Evolutionary conservation across 306 rosid species (phyloP).

Genomic region (barrel medic (Medicago truncatula)): DNA sequence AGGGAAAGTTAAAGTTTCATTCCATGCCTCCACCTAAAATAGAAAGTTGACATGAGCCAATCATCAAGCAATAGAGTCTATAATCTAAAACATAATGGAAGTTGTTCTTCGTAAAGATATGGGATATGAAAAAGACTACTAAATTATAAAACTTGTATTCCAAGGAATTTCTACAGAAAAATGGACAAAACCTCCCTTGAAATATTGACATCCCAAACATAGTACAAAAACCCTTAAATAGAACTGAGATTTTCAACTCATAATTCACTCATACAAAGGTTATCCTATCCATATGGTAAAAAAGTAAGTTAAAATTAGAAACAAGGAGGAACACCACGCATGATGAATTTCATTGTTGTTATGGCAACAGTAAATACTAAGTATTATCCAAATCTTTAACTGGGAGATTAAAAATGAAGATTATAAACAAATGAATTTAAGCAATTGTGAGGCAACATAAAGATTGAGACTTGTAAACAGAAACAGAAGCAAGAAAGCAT

Average conservation of each 20-base stretch:
- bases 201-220: background rate
- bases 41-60: background rate
- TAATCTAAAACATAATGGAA: background rate
- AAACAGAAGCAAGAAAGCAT: background rate
- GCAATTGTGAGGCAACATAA: background rate
- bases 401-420: background rate
- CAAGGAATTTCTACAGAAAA: background rate
- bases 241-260: too few species aligned
- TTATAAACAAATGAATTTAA: background rate
- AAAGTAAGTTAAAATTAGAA: too few species aligned
- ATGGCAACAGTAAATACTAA: background rate
- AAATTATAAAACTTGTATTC: background rate
- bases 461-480: background rate
- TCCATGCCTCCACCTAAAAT: background rate
- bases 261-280: too few species aligned
- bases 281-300: too few species aligned
- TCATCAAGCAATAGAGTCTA: background rate
- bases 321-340: too few species aligned
- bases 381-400: background rate
- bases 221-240: background rate
- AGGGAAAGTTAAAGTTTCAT: background rate
- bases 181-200: background rate
- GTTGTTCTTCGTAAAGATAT: background rate
- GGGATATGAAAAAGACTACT: too few species aligned
- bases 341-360: too few species aligned